Evolutionary conservation across 2,329 filamentous ascomycete genomes (phyloP).

Genomic region (Xylaria sp.): DNA sequence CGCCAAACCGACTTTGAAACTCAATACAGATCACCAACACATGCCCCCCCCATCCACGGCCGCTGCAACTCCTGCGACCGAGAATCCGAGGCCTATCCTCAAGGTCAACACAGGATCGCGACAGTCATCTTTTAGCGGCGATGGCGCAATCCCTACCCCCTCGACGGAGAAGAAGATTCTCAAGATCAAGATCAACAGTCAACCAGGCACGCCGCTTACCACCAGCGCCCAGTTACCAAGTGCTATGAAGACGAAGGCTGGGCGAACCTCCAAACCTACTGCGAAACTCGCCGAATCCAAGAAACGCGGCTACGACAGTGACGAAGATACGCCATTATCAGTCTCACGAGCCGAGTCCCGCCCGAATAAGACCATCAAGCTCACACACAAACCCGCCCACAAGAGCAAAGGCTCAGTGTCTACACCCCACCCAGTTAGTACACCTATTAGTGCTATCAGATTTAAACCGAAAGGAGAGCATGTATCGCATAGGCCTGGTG

Average conservation of each 20-base stretch:
- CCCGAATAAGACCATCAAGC: slow-evolving; percentile 65
- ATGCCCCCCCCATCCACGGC: slow-evolving; percentile 48
- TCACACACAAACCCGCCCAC: slow-evolving; percentile 61
- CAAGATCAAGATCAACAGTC: slow-evolving; percentile 55
- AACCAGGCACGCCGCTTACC: slow-evolving; percentile 48
- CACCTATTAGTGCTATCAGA: slow-evolving; percentile 57
- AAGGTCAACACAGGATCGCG: slow-evolving; percentile 49
- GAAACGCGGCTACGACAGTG: slow-evolving; percentile 69
- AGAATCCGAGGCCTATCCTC: slow-evolving; percentile 49
- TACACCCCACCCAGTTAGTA: slow-evolving; percentile 50
- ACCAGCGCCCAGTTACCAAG: slow-evolving; percentile 43
- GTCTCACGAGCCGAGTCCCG: slow-evolving; percentile 52
- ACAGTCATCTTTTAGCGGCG: slow-evolving; percentile 46
- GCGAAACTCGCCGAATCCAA: slow-evolving; percentile 67
- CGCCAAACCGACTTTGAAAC: slow-evolving; percentile 47
- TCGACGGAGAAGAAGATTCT: slow-evolving; percentile 50
- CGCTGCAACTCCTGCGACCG: slow-evolving; percentile 38
- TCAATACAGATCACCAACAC: slow-evolving; percentile 44
- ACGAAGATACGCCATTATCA: slow-evolving; percentile 56
- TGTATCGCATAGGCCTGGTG: slow-evolving; percentile 77
- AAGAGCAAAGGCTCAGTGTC: slow-evolving; percentile 48
- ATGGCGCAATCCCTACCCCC: slow-evolving; percentile 44
- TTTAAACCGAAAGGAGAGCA: slow-evolving; percentile 75
- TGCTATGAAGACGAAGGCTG: slow-evolving; percentile 67
- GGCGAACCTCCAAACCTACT: slow-evolving; percentile 68